Evolutionary conservation across 2,329 filamentous ascomycete genomes (phyloP).

Genomic region (Xylariaceae sp.): DNA sequence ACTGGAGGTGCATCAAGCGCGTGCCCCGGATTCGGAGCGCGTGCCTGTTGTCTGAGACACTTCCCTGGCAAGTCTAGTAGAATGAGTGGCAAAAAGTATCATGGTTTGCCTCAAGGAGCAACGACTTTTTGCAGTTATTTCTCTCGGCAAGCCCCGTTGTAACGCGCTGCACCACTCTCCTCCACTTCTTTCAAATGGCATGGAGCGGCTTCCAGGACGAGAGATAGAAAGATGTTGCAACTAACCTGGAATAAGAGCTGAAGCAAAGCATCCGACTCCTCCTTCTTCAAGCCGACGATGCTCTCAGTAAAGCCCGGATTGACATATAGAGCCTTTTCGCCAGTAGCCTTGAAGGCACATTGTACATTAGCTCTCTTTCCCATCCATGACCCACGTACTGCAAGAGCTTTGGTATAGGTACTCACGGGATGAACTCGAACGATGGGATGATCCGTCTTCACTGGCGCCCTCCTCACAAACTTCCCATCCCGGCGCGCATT

Average conservation of each 20-base stretch:
- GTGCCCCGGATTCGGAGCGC: too few species aligned
- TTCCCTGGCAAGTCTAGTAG: too few species aligned
- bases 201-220: too few species aligned
- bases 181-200: too few species aligned
- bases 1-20: too few species aligned
- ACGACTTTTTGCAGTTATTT: too few species aligned
- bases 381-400: neutral
- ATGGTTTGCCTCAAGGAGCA: too few species aligned
- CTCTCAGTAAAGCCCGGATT: conserved; percentile 53
- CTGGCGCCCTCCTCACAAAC: conserved; percentile 58
- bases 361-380: neutral
- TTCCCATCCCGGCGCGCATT: conserved; percentile 33
- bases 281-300: conserved; percentile 64
- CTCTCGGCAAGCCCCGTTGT: neutral
- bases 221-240: too few species aligned
- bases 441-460: conserved; percentile 63
- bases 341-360: conserved; percentile 43
- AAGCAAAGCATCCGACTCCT: conserved; percentile 65
- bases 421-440: conserved; percentile 62
- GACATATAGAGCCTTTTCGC: conserved; percentile 66
- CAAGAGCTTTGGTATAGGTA: neutral
- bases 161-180: conserved; percentile 22
- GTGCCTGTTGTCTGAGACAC: too few species aligned
- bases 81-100: too few species aligned
- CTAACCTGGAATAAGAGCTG: conserved; percentile 59